A percentile compares a stretch with the other conserved stretches of the same genome.
phyloP scores from a whole-genome alignment of 129 eudicot species.

The Apium graveolens region DNA sequence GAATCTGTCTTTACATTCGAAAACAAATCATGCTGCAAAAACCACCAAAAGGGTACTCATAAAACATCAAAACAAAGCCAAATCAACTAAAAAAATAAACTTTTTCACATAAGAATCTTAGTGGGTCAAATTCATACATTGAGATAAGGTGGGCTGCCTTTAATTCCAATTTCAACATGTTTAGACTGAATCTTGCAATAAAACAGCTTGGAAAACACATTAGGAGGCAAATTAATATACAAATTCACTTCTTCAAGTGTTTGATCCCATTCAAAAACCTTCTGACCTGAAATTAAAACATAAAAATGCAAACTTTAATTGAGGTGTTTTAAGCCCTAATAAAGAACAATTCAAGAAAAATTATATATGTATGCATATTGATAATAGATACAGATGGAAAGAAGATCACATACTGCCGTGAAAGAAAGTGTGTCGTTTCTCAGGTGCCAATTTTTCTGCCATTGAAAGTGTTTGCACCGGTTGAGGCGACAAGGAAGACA shows the following conservation, averaged over 20 bases:
- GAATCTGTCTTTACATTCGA: slow-evolving; percentile 77
- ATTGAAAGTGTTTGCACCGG: slow-evolving; percentile 14
- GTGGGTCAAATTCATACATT: slow-evolving; percentile 29
- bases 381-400: neutral
- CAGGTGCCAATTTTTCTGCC: slow-evolving; percentile 97
- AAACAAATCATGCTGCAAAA: slow-evolving; percentile 72
- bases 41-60: neutral
- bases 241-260: slow-evolving; percentile 91
- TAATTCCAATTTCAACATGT: slow-evolving; percentile 88
- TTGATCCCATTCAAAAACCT: slow-evolving; percentile 96
- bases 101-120: neutral
- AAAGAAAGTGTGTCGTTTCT: slow-evolving; percentile 63
- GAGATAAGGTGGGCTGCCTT: slow-evolving; percentile 89
- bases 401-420: slow-evolving; percentile 52
- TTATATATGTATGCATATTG: neutral
- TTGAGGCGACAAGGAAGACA: neutral
- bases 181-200: slow-evolving; percentile 67
- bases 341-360: neutral
- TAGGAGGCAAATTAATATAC: slow-evolving; percentile 65
- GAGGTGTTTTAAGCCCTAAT: neutral
- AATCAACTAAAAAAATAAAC: neutral
- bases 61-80: neutral
- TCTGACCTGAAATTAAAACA: slow-evolving; percentile 48
- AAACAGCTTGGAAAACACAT: slow-evolving; percentile 60
- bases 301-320: neutral